These are phyloP conservation scores for Podila clonocystis DNA, from an alignment of 192 early-diverging fungal species.

Conservation along the genomic window DNA sequence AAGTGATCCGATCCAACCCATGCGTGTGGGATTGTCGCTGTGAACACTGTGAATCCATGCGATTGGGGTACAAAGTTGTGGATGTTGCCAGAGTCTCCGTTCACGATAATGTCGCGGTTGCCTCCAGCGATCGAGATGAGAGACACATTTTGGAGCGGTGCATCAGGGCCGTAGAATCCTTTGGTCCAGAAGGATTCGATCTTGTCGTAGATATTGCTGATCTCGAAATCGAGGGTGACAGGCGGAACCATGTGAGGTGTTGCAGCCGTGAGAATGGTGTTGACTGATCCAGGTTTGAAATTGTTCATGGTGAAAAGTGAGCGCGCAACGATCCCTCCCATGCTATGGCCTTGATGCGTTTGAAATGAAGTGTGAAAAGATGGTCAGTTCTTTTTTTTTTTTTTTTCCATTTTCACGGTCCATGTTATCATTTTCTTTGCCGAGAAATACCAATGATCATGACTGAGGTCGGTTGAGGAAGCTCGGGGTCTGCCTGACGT, in stretches of 20 bases:
- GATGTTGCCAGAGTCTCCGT: conserved; percentile 80
- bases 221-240: conserved; percentile 71
- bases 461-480: conserved; percentile 75
- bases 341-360: conserved; percentile 73
- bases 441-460: conserved; percentile 65
- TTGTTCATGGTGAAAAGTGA: conserved; percentile 78
- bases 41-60: conserved; percentile 82
- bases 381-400: no score
- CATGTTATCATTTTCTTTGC: no score
- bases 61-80: conserved; percentile 67
- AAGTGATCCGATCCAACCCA: conserved; percentile 93
- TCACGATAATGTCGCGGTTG: conserved; percentile 85
- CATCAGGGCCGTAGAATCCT: conserved; percentile 51
- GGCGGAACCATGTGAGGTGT: conserved; percentile 91
- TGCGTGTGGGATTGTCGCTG: conserved; percentile 82
- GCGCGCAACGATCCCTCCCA: conserved; percentile 95
- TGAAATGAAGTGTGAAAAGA: no score
- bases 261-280: conserved; percentile 87
- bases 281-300: conserved; percentile 75
- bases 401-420: no score
- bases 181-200: conserved; percentile 79
- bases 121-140: conserved; percentile 94
- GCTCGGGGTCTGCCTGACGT: conserved; percentile 40
- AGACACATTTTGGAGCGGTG: conserved; percentile 59
- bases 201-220: conserved; percentile 71